These are phyloP conservation scores for Chaetomium tenue DNA, from an alignment of 495 filamentous ascomycete species.

Conservation along the genomic window DNA sequence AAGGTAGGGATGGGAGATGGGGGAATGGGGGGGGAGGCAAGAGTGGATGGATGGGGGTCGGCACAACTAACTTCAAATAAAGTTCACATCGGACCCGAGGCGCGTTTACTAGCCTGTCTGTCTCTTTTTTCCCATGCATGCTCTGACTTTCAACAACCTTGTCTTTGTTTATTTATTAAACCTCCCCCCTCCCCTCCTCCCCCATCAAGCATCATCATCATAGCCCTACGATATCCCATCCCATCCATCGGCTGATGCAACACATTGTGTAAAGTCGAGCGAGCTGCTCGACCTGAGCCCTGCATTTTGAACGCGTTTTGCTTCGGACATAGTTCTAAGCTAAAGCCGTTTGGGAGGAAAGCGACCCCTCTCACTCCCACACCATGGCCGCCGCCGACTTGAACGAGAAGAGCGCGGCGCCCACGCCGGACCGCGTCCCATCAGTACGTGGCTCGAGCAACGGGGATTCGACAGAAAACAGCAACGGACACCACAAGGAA, in stretches of 20 bases:
- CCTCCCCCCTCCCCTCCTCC: too few relatives aligned
- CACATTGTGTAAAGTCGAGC: constrained; percentile 6
- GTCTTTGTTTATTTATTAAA: too few relatives aligned
- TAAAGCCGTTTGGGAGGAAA: neutral
- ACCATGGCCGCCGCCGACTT: constrained; percentile 30
- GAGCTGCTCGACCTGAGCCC: neutral
- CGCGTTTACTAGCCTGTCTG: too few relatives aligned
- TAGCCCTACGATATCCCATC: too few relatives aligned
- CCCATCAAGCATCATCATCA: neutral
- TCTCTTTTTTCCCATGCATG: too few relatives aligned
- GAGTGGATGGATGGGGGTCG: too few relatives aligned
- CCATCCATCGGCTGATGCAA: neutral
- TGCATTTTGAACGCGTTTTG: neutral
- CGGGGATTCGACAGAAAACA: constrained; percentile 35
- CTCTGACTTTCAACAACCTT: too few relatives aligned
- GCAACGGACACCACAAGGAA: constrained; percentile 9
- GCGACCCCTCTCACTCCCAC: neutral
- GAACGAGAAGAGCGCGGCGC: constrained; percentile 32
- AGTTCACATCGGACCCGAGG: too few relatives aligned
- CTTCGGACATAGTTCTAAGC: neutral
- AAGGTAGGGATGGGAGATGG: too few relatives aligned
- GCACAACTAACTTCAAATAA: too few relatives aligned
- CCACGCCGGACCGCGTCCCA: constrained; percentile 12
- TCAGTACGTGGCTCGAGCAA: constrained; percentile 37
- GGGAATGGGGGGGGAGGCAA: too few relatives aligned